Evolutionary conservation across 2,329 filamentous ascomycete species (phyloP).

Genomic region (Nemania diffusa): DNA sequence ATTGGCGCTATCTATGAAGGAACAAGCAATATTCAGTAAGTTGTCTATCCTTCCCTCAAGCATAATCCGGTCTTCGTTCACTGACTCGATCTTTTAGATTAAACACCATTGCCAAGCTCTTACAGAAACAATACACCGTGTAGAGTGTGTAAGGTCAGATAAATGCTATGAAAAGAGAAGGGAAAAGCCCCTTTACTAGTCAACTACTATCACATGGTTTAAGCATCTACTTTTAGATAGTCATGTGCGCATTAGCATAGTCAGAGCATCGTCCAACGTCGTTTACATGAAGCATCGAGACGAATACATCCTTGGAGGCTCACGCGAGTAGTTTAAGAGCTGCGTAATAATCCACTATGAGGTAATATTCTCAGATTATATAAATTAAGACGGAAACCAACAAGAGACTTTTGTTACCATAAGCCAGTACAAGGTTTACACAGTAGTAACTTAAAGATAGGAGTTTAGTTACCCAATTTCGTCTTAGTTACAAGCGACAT

Average conservation of each 20-base stretch:
- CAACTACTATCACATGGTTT: not conserved
- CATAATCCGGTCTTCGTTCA: not conserved
- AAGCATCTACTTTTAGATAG: not conserved
- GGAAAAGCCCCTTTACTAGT: not conserved
- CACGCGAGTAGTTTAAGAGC: not conserved
- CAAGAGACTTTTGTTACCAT: too few relatives aligned
- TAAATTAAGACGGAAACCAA: too few relatives aligned
- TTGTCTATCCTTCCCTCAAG: slow-evolving; percentile 23
- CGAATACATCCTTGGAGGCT: not conserved
- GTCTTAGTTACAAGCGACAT: too few relatives aligned
- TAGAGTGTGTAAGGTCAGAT: slow-evolving; percentile 36
- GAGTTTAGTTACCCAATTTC: too few relatives aligned
- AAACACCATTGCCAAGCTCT: slow-evolving; percentile 71
- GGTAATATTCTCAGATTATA: too few relatives aligned
- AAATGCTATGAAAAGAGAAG: not conserved
- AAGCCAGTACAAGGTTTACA: too few relatives aligned
- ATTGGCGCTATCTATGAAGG: slow-evolving; percentile 98
- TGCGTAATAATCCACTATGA: too few relatives aligned
- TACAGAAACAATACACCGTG: slow-evolving; percentile 70
- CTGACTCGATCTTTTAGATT: slow-evolving; percentile 55
- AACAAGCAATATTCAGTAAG: slow-evolving; percentile 79
- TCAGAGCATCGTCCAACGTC: not conserved
- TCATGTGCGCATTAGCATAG: slow-evolving; percentile 3
- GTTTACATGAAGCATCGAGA: not conserved
- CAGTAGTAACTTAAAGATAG: too few relatives aligned